A percentile compares a stretch with the other conserved stretches of the same genome.
Evolutionary conservation across 768 basidiomycete genomes (phyloP).

Genomic region (Suillus brevipes): DNA sequence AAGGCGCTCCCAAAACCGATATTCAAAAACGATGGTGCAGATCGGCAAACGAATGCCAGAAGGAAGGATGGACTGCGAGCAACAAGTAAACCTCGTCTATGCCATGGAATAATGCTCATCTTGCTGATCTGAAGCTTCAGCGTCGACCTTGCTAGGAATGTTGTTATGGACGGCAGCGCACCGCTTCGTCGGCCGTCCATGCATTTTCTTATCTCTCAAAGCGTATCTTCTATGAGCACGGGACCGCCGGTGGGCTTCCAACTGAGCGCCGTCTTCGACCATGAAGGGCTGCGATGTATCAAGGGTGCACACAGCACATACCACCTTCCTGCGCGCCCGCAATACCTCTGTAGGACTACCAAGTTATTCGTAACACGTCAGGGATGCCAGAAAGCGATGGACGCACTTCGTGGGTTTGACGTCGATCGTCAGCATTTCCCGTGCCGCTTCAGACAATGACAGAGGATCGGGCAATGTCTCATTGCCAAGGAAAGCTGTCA

Average conservation of each 20-base stretch:
- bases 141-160: neutral
- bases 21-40: no score
- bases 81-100: neutral
- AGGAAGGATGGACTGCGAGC: neutral
- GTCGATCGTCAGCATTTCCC: conserved; percentile 48
- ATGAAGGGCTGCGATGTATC: conserved; percentile 58
- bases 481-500: conserved; percentile 55
- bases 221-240: conserved; percentile 54
- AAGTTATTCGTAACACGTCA: conserved; percentile 8
- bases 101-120: neutral
- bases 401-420: conserved; percentile 32
- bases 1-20: neutral
- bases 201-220: conserved; percentile 24
- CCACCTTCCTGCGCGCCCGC: conserved; percentile 40
- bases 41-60: neutral
- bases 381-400: neutral
- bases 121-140: neutral
- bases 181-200: neutral
- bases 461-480: conserved; percentile 12
- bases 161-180: neutral
- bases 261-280: conserved; percentile 55
- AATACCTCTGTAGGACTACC: conserved; percentile 60
- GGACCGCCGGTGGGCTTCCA: conserved; percentile 58
- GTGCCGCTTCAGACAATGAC: conserved; percentile 54
- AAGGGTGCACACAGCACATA: conserved; percentile 46